Conservation (phyloP, 768 basidiomycete species). For the Lactifluus subvellereus region DNA sequence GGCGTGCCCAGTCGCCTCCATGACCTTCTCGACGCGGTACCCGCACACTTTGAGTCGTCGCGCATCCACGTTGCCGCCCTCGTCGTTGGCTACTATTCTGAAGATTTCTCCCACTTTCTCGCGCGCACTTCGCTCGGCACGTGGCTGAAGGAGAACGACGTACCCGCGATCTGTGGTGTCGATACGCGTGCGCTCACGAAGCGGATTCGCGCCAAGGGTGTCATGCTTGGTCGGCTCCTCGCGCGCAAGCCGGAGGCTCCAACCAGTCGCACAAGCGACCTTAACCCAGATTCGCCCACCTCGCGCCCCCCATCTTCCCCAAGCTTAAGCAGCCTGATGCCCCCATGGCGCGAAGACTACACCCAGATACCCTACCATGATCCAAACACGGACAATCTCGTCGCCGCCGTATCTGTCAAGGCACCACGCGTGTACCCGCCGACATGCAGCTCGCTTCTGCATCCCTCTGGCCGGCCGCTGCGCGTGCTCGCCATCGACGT, state of each 20-base stretch:
- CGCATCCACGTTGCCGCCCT: slow-evolving; percentile 91
- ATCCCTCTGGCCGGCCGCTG: slow-evolving; percentile 74
- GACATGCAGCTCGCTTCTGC: slow-evolving; percentile 46
- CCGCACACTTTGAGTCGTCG: slow-evolving; percentile 85
- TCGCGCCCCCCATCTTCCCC: slow-evolving; percentile 52
- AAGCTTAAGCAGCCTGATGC: slow-evolving; percentile 26
- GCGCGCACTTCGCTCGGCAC: slow-evolving; percentile 79
- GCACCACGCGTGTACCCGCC: slow-evolving; percentile 66
- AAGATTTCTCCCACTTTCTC: slow-evolving; percentile 92
- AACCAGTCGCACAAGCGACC: slow-evolving; percentile 34
- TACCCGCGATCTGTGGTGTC: slow-evolving; percentile 93
- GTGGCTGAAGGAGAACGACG: slow-evolving; percentile 92
- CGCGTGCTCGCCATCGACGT: slow-evolving; percentile 92
- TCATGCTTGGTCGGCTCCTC: slow-evolving; percentile 82
- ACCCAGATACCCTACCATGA: slow-evolving; percentile 78
- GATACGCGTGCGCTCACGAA: slow-evolving; percentile 97
- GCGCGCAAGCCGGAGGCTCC: slow-evolving; percentile 50
- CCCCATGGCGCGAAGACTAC: slow-evolving; percentile 80
- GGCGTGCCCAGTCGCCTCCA: slow-evolving; percentile 78
- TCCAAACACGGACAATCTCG: slow-evolving; percentile 86
- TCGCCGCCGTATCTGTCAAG: slow-evolving; percentile 77
- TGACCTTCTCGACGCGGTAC: slow-evolving; percentile 47
- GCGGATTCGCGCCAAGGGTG: slow-evolving; percentile 90
- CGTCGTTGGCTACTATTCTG: slow-evolving; percentile 89
- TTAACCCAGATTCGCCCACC: slow-evolving; percentile 35